Base-by-base conservation (phyloP, 1,284 basidiomycete species). In the Cryptococcus wingfieldii region DNA sequence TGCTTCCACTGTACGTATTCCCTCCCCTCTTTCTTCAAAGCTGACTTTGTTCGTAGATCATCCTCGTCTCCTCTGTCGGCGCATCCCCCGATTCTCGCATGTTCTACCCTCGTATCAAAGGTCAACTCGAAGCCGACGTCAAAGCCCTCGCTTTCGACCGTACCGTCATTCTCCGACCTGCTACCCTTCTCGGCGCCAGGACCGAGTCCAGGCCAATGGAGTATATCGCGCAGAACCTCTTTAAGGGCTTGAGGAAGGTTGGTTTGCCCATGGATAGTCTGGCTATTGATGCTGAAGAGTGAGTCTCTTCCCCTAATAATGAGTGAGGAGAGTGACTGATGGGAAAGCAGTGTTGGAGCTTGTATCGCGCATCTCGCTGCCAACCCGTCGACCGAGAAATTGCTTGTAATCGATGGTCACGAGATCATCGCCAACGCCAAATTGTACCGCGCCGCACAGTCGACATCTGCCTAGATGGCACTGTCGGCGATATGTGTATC, bases 161-260 rank as follows among this genome's bases (percentile, higher is more conserved):
- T 16, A 66, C 62, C 25, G 54, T 74, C 54, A 74, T 77, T 51
- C 66, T 77, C 1, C 66, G 65, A 9, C 75, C 75, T 0, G 75
- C 65, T 13, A 28, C 67, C 5, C 62, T 77, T 8, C 47, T 76
- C 27, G 73, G 73, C 12, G 39, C 54, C 19, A 64, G 72, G n/a
- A 19, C 48, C 43, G 60, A 65, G 38, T 51, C 41, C 42, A 54
- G 66, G 50, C 25, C 51, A 8, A 38, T 51, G 12, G 66, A 70
- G 55, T 47, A 47, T 47, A 16, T 60, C 28, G 14, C 52, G 9
- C 62, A 63, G 18, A 31, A 37, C 13, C 23, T 54, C 10, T 56
- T 68, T 47, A 51, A 56, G 18, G 56, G 58, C 7, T 41, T 68
- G 25, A 51, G 63, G 16, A 51, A 42, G 14, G 10, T 66, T 19